phyloP scores from a whole-genome alignment of 106 monocot species.

The Apostasia ramifera region DNA sequence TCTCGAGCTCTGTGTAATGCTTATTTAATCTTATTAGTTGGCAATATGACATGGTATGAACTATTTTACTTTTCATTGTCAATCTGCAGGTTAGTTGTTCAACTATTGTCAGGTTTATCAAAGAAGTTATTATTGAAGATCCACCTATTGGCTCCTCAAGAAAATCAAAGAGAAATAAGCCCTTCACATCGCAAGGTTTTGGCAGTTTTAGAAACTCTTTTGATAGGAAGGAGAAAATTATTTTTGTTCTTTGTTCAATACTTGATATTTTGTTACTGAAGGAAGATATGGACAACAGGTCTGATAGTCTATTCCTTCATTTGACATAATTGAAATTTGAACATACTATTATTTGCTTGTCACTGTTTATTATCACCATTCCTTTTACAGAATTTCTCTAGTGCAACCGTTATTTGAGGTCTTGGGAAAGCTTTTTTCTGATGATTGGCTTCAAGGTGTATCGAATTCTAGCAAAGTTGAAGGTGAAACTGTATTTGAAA shows the following conservation, averaged over 20 bases:
- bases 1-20: background rate
- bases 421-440: conserved; percentile 47
- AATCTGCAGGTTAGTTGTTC: conserved; percentile 48
- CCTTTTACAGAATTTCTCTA: conserved; percentile 38
- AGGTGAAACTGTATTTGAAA: conserved; percentile 14
- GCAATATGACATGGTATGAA: background rate
- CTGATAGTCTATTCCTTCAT: background rate
- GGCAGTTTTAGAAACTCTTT: conserved; percentile 9
- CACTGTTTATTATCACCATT: background rate
- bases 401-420: conserved; percentile 61
- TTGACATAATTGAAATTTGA: background rate
- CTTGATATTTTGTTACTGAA: conserved; percentile 74
- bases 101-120: conserved; percentile 38
- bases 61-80: background rate
- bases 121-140: conserved; percentile 23
- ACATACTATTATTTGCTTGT: background rate
- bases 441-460: conserved; percentile 34
- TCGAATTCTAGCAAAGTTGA: conserved; percentile 9
- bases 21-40: background rate
- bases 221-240: conserved; percentile 14
- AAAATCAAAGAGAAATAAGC: conserved; percentile 40
- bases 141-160: conserved; percentile 16
- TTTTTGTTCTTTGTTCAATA: conserved; percentile 53
- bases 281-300: conserved; percentile 73
- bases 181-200: conserved; percentile 1